Base-by-base conservation (phyloP, 148 eudicot species). In the Spergularia marina region DNA sequence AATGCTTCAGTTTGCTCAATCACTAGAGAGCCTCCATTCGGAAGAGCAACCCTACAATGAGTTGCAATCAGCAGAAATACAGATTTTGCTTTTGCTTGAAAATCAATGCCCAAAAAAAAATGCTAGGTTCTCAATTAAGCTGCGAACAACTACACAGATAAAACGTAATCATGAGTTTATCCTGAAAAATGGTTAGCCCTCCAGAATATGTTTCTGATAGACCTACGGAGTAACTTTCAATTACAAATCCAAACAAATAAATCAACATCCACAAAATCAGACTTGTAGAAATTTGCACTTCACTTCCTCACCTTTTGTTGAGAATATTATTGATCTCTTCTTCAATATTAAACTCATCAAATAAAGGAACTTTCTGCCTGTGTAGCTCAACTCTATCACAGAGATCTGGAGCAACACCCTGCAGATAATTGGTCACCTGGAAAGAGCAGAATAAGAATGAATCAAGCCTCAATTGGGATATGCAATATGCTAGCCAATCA, bases 1-100 rank as follows among this genome's bases (percentile, higher is more conserved):
- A 94, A 85, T 79, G 97, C 98, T 84, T 94, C 98, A 52, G 98
- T 94, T 83, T 94, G 97, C 84, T 94, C 97, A 78, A 94, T 94
- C 59, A 91, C 97, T 63, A 94, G 76, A 84, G 92, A 89, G 72
- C 97, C 98, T 77, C 98, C 97, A 80, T 90, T 90, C 68, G 83
- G 87, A 65, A 94, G 92, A 53, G 89, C 71, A 77, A 94, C 96
- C 87, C 98, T 90, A 79, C 71, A 71, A 73, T 54, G 66, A 76
- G 65, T 77, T 70, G 52, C 36, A 77, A 78, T 74, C 74, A 82
- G 85, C 73, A 83, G 6, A 71, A 69, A 40, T 15, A 30, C 21
- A 61, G 7, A 53, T 23, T 11, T 74, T 52, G 41, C 18, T 53
- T 73, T 68, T 58, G 59, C 61, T 49, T 30, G 58, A 49, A 60